Evolutionary conservation across 257 asterid genomes (phyloP).

Genomic region (Paulownia fortunei): DNA sequence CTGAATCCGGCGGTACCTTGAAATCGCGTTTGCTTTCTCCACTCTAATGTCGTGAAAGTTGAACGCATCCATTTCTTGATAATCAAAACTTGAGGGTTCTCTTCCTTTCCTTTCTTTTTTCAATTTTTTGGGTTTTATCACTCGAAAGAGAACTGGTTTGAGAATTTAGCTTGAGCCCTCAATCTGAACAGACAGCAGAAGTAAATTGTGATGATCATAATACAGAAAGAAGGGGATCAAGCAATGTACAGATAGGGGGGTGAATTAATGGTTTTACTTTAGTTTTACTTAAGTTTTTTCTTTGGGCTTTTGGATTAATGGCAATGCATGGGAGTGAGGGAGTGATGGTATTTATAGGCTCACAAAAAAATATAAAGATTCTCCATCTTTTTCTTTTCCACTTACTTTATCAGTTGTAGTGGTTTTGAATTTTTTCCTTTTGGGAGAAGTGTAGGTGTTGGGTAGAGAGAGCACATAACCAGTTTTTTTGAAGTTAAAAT

Average conservation of each 20-base stretch:
- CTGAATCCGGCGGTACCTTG: constrained; percentile 38
- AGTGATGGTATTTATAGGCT: constrained; percentile 34
- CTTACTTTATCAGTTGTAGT: constrained; percentile 22
- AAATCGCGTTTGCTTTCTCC: constrained; percentile 56
- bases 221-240: no score
- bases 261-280: neutral
- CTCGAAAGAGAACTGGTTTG: neutral
- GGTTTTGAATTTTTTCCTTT: constrained; percentile 30
- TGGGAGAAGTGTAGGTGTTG: constrained; percentile 23
- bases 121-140: neutral
- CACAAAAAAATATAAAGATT: constrained; percentile 10
- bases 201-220: neutral
- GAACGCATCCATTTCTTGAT: constrained; percentile 47
- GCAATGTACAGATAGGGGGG: no score
- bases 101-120: neutral
- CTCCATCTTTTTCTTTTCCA: neutral
- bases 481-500: constrained; percentile 16
- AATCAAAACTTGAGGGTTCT: neutral
- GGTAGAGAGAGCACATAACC: constrained; percentile 16
- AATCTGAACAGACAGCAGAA: constrained; percentile 10
- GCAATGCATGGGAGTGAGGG: constrained; percentile 14
- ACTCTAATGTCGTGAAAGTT: constrained; percentile 37
- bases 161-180: constrained; percentile 10
- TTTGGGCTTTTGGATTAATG: constrained; percentile 7
- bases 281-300: neutral